Base-by-base conservation (phyloP, 1,139 yeast species). In the Yamadazyma sp. region DNA sequence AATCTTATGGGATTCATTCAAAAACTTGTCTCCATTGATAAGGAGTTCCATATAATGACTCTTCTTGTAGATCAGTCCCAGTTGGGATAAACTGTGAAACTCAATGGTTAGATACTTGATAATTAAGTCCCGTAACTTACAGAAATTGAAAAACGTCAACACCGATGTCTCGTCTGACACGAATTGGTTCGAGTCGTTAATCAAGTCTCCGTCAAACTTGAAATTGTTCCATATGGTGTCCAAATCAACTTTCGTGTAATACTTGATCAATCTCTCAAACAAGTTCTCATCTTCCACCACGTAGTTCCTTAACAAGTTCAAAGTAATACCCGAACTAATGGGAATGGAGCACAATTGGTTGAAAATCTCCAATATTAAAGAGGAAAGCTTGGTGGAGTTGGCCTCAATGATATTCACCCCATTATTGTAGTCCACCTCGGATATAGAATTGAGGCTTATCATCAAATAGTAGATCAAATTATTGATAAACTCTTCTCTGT, bases 101-200 rank as follows among this genome's bases (percentile, higher is more conserved):
- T 87, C 94, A 42, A 84, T 62, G n/a, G 92, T 77, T 40, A 87
- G 62, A 50, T 81, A 80, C 47, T 84, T 87, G 25, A 87, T 64
- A 6, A 84, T 64, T 20, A 73, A 66, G 34, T 80, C 75, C 54
- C 95, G 73, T 48, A 80, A 83, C 33, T 68, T 73, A 42, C 84
- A 72, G 50, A 87, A 85, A 0, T 81, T 69, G 33, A 80, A 65
- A 39, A 87, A 67, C 0, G 95, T 71, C 25, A 78, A 74, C 35
- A 76, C 64, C 25, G 77, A 69, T 27, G 43, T 32, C 5, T 54
- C 48, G 31, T 66, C 62, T 1, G 61, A 49, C 3, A 77, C 58
- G 39, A 74, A 74, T 1, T 41, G 32, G 39, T 71, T 74, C 5
- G 41, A 42, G 7, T 25, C 33, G 6, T 42, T 52, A 26, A 51